Evolutionary conservation across 2,329 filamentous ascomycete genomes (phyloP).

Genomic region (Cercospora berteroae): DNA sequence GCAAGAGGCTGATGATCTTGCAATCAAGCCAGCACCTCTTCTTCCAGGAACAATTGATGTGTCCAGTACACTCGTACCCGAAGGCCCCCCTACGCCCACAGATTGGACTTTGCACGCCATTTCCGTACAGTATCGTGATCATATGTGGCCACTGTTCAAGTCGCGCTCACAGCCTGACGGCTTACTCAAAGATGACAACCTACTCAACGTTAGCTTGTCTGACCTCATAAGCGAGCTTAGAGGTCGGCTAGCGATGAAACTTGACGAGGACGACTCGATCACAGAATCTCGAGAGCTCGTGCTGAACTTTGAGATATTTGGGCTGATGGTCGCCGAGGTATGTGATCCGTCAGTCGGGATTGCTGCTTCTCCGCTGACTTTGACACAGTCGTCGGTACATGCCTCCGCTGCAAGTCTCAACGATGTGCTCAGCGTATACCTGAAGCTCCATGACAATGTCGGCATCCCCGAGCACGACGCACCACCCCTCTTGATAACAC

Average conservation of each 20-base stretch:
- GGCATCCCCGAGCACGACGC: constrained; percentile 49
- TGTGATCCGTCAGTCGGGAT: constrained; percentile 36
- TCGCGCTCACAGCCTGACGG: constrained; percentile 53
- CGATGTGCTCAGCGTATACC: constrained; percentile 59
- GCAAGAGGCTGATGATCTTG: constrained; percentile 1
- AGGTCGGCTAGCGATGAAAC: constrained; percentile 54
- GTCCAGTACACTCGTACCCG: constrained; percentile 14
- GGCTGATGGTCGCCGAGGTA: constrained; percentile 55
- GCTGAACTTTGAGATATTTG: constrained; percentile 55
- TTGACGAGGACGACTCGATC: constrained; percentile 52
- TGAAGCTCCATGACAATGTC: constrained; percentile 60
- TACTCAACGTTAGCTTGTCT: constrained; percentile 54
- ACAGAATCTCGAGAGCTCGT: constrained; percentile 57
- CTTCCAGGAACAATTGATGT: constrained; percentile 18
- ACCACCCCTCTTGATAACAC: constrained; percentile 56
- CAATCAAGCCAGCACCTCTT: constrained; percentile 12
- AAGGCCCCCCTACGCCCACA: constrained; percentile 36
- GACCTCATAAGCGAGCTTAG: constrained; percentile 51
- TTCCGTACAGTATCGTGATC: constrained; percentile 55
- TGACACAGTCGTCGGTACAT: constrained; percentile 45
- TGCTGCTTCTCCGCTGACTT: background rate
- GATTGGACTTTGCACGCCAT: constrained; percentile 48
- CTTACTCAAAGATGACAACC: constrained; percentile 56
- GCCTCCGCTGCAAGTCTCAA: constrained; percentile 52
- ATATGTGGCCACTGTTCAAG: constrained; percentile 59